Base-by-base conservation (phyloP, 768 basidiomycete genomes). In the Hericium erinaceus region DNA sequence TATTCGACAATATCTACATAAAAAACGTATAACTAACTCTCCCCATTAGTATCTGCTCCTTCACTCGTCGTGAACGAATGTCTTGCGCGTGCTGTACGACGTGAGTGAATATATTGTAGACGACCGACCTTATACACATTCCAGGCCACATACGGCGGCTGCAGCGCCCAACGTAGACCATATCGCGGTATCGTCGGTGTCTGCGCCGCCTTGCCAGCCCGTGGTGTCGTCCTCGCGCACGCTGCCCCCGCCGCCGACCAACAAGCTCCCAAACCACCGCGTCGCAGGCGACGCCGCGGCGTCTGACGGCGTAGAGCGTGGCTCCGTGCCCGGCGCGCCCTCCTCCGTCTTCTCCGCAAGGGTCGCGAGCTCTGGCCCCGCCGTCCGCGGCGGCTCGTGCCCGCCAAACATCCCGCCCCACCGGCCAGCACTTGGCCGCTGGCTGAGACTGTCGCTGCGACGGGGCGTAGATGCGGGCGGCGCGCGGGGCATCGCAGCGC, bases 361-460 rank as follows among this genome's bases (percentile, higher is more conserved):
- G 41, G 75, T 75, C 13, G 74, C 70, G 20, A 81, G 66, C 64
- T 87, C 87, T 13, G 87, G 82, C 2, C n/a, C n/a, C n/a, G n/a
- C n/a, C n/a, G n/a, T n/a, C n/a, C n/a, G n/a, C n/a, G n/a, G n/a
- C n/a, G n/a, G 68, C 54, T 77, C 70, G 52, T 57, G 52, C 48
- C 64, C 58, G 57, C 54, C 38, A 68, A 87, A 83, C 73, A 85
- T 77, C 9, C 78, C 80, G 24, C 79, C 76, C 80, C 83, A 81
- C 48, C 81, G 76, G 20, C 77, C 63, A 2, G 70, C 71, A 2
- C 66, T 71, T 12, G 88, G 90, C 18, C 89, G 73, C 66, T 91
- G 87, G 63, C 85, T 89, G 69, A 93, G 77, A 65, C 88, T 89
- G 68, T 92, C 91, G 60, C 88, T 92, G 55, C 90, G 76, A 54